A percentile compares a stretch with the other conserved stretches of the same genome.
phyloP scores from a whole-genome alignment of 1,139 yeast species.

The Lodderomyces orthopsilosis region DNA sequence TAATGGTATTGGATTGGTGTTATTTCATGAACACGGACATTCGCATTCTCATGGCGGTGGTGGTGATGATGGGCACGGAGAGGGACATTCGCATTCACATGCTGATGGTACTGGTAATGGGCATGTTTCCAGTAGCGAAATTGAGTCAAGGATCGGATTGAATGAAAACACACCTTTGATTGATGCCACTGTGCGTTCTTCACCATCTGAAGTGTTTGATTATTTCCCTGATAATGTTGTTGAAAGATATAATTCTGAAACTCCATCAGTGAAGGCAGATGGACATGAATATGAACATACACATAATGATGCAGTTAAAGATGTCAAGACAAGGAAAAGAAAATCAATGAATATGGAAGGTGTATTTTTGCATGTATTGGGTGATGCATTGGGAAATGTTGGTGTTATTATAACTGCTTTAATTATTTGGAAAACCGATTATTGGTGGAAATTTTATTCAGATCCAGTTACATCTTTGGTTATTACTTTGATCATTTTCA shows the following conservation, averaged over 20 bases:
- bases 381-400: slow-evolving; percentile 93
- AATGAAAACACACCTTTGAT: slow-evolving; percentile 16
- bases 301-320: slow-evolving; percentile 6
- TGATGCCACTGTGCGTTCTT: slow-evolving; percentile 14
- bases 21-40: slow-evolving; percentile 91
- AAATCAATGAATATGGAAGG: slow-evolving; percentile 95
- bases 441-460: slow-evolving; percentile 78
- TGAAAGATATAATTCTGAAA: slow-evolving; percentile 23
- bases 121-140: slow-evolving; percentile 4
- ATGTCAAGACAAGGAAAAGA: slow-evolving; percentile 20
- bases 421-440: slow-evolving; percentile 91
- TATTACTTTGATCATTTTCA: slow-evolving; percentile 83
- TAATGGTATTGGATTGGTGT: slow-evolving; percentile 75
- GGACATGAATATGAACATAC: slow-evolving; percentile 15
- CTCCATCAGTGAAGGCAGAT: neutral
- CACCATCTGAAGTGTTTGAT: slow-evolving; percentile 28
- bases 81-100: slow-evolving; percentile 23
- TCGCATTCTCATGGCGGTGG: slow-evolving; percentile 49
- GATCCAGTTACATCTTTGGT: slow-evolving; percentile 86
- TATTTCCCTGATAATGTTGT: slow-evolving; percentile 42
- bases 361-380: slow-evolving; percentile 89
- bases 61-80: slow-evolving; percentile 9
- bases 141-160: slow-evolving; percentile 13
- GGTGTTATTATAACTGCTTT: slow-evolving; percentile 91
- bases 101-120: slow-evolving; percentile 2